Percentiles rank a stretch among this genome's conserved stretches.
These are phyloP conservation scores for Camelina laxa DNA, from an alignment of 345 rosid species.

Conservation along the genomic window DNA sequence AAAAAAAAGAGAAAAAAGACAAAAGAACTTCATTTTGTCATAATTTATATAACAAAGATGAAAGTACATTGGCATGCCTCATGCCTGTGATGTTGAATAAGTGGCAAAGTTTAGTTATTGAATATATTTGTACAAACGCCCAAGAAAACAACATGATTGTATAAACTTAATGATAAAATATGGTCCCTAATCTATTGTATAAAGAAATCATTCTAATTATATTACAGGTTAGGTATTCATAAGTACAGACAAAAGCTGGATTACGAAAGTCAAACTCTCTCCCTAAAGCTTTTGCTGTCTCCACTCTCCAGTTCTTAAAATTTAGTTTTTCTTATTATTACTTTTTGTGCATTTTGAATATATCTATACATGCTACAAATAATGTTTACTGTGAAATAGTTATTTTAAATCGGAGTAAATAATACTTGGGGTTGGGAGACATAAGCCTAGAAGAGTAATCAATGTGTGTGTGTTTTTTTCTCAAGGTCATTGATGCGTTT, in stretches of 20 bases:
- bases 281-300: not conserved
- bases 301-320: not conserved
- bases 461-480: too few relatives aligned
- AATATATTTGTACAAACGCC: not conserved
- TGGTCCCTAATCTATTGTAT: constrained; percentile 9
- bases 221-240: not conserved
- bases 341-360: not conserved
- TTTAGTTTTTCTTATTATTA: not conserved
- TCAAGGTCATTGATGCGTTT: too few relatives aligned
- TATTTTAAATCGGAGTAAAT: too few relatives aligned
- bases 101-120: not conserved
- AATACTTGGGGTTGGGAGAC: too few relatives aligned
- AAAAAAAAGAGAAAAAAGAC: too few relatives aligned
- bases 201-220: not conserved
- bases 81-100: constrained; percentile 7
- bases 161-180: not conserved
- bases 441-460: too few relatives aligned
- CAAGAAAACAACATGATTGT: not conserved
- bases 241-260: constrained; percentile 19
- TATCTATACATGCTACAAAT: not conserved
- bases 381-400: too few relatives aligned
- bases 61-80: not conserved
- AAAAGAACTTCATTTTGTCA: not conserved
- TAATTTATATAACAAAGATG: constrained; percentile 9
- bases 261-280: constrained; percentile 19